Percentiles rank a stretch among this genome's conserved stretches.
Evolutionary conservation across 2,329 filamentous ascomycete genomes (phyloP).

Genomic region (Trichoderma citrinoviride): DNA sequence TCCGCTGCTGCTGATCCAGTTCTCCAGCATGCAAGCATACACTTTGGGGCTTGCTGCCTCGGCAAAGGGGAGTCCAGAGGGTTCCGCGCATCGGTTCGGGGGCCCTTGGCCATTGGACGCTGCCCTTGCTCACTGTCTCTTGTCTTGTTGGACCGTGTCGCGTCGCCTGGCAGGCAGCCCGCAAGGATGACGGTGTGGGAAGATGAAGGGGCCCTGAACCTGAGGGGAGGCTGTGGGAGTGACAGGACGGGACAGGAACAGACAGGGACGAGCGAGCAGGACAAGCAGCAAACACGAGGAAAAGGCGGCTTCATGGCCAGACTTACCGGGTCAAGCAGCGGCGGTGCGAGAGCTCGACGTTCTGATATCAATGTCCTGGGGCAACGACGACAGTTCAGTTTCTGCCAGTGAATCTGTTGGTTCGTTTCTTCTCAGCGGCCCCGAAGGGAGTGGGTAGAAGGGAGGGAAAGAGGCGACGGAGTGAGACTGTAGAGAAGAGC

Average conservation of each 20-base stretch:
- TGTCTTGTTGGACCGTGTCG: neutral
- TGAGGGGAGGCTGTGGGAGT: conserved; percentile 13
- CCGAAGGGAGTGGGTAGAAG: conserved; percentile 10
- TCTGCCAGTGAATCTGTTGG: neutral
- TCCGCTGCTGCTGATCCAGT: conserved; percentile 14
- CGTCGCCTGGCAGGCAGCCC: neutral
- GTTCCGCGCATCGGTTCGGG: conserved; percentile 8
- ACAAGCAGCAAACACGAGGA: neutral
- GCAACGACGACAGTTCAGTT: neutral
- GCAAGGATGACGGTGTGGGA: conserved; percentile 5
- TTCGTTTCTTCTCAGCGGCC: conserved; percentile 18
- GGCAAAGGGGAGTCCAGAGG: conserved; percentile 14
- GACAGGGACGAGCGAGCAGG: neutral
- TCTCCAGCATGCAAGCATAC: conserved; percentile 17
- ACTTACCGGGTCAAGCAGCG: conserved; percentile 8
- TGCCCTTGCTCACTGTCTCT: conserved; percentile 4
- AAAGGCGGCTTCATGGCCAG: neutral
- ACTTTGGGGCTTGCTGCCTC: conserved; percentile 19
- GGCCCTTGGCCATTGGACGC: neutral
- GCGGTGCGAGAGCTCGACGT: conserved; percentile 2
- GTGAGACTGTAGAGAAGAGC: conserved; percentile 16
- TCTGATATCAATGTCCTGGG: neutral
- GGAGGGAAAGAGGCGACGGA: conserved; percentile 7
- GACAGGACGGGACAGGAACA: neutral
- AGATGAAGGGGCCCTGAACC: conserved; percentile 6